Evolutionary conservation across 371 early-diverging fungal species (phyloP), one percentile per base, ranked within the genome.

Genomic region (Mucor mucedo): DNA sequence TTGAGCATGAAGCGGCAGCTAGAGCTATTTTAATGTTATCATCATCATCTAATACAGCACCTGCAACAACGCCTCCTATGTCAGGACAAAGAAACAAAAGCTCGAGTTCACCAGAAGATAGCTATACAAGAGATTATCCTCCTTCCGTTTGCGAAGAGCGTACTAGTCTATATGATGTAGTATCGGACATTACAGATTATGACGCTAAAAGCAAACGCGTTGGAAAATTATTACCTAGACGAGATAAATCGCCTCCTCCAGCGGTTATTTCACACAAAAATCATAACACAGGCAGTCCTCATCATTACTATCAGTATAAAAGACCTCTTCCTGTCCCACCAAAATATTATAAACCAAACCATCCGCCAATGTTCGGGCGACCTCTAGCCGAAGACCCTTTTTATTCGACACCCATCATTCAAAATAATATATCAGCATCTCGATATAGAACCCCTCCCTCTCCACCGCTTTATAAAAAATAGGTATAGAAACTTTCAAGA

Each of bases 1-100:
- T 41, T 14, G 32, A 60, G 16, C 52, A 52, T 29, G 60, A 61
- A 52, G 60, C 52, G 4, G 62, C 62, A 10, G 62, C 62, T 14
- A 44, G 45, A 45, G 38, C 62, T 8, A 61, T 61, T 14, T 45
- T 61, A 35, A 61, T 61, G 62, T 13, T 61, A 10, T 41, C 33
- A 30, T 49, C 48, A 9, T 33, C 50, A 3, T 57, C 27, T 5
- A 16, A 27, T 29, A 27, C 58, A 14, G 4, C 48, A 30, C 33
- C 45, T 11, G 32, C 1, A 4, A 2, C n/a, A n/a, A 35, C 32
- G n/a, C 16, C 52, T 33, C 29, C 53, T 35, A 13, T 3, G 27
- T 52, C 52, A 14, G 33, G 11, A 16, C 9, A 21, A 21, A 21
- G 21, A 21, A 21, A 1, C 10, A 27, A 9, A 4, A 32, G 52